Evolutionary conservation across 1,284 basidiomycete genomes (phyloP).

Genomic region (Cryptococcus neoformans): DNA sequence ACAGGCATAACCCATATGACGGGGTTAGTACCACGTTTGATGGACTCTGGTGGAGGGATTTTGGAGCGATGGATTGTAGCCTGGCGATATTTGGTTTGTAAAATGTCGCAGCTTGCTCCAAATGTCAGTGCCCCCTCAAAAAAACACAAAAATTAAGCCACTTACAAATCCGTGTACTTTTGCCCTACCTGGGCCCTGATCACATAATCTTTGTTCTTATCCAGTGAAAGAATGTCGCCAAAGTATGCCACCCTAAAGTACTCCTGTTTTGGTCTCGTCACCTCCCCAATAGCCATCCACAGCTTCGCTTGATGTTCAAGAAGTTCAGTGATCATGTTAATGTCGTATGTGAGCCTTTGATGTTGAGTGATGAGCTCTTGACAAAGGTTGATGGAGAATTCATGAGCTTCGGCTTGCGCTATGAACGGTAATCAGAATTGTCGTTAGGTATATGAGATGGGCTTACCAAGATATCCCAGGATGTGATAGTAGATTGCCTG

Average conservation of each 20-base stretch:
- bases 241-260: constrained; percentile 77
- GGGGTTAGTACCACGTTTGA: constrained; percentile 74
- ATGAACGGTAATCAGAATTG: constrained; percentile 1
- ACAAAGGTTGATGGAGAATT: constrained; percentile 88
- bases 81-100: constrained; percentile 87
- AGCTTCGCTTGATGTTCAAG: constrained; percentile 77
- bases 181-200: constrained; percentile 40
- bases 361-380: constrained; percentile 84
- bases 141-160: neutral
- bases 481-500: constrained; percentile 83
- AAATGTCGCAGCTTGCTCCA: constrained; percentile 75
- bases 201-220: constrained; percentile 48
- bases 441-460: neutral
- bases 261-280: constrained; percentile 79
- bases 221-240: constrained; percentile 40
- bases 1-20: constrained; percentile 87
- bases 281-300: constrained; percentile 75
- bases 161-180: constrained; percentile 39
- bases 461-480: constrained; percentile 75
- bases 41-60: constrained; percentile 74
- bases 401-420: constrained; percentile 96
- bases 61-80: constrained; percentile 74
- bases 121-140: neutral
- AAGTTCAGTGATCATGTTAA: constrained; percentile 77
- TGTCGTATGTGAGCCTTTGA: constrained; percentile 81